Evolutionary conservation across 805 yeast species (phyloP).

Genomic region (Candida koratica): DNA sequence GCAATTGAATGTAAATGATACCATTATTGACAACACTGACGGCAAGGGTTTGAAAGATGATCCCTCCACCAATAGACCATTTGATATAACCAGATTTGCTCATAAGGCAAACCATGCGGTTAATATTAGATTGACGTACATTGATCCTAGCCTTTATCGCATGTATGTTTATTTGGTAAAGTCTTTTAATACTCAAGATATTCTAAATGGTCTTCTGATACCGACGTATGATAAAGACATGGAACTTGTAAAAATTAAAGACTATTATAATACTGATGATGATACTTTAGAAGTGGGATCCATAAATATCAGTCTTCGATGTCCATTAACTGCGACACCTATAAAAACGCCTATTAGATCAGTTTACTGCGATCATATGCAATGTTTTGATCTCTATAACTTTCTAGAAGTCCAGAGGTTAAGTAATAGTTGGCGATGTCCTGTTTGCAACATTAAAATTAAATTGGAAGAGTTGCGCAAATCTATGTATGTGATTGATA

Average conservation of each 20-base stretch:
- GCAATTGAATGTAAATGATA: conserved; percentile 60
- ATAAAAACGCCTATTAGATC: conserved; percentile 74
- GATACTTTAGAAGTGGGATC: conserved; percentile 70
- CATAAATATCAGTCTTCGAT: conserved; percentile 62
- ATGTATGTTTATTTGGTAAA: conserved; percentile 60
- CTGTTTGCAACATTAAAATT: conserved; percentile 62
- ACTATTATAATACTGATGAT: conserved; percentile 20
- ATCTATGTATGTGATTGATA: conserved; percentile 68
- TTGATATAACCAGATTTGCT: conserved; percentile 75
- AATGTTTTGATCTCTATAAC: conserved; percentile 81
- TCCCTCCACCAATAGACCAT: conserved; percentile 79
- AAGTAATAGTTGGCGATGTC: conserved; percentile 85
- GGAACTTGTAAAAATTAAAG: conserved; percentile 48
- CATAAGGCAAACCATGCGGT: conserved; percentile 22
- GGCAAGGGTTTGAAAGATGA: conserved; percentile 73
- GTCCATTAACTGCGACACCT: conserved; percentile 72
- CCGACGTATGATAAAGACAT: conserved; percentile 38
- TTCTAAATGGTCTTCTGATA: conserved; percentile 17
- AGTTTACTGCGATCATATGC: conserved; percentile 68
- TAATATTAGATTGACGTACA: conserved; percentile 52
- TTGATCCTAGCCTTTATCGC: conserved; percentile 47
- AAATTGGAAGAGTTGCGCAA: conserved; percentile 58
- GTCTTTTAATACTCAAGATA: conserved; percentile 18
- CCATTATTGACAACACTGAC: conserved; percentile 42
- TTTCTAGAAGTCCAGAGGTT: conserved; percentile 73